Percentiles rank a stretch among this genome's conserved stretches.
phyloP scores from a whole-genome alignment of 1,284 basidiomycete genomes.

The Hemileia vastatrix region DNA sequence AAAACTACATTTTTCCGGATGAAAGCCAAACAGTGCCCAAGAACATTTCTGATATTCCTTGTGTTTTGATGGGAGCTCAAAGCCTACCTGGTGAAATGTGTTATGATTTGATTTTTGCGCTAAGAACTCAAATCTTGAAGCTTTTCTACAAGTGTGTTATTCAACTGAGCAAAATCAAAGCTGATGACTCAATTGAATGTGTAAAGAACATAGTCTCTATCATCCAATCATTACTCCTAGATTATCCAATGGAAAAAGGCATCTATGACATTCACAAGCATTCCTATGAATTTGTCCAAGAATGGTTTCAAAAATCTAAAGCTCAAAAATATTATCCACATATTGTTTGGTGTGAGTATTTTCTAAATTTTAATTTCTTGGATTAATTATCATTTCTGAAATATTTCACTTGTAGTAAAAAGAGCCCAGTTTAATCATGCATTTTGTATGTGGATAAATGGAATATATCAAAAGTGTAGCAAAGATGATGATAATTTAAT shows the following conservation, averaged over 20 bases:
- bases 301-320: conserved; percentile 36
- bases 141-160: too few species aligned
- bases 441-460: conserved; percentile 6
- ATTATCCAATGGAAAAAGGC: conserved; percentile 58
- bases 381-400: too few species aligned
- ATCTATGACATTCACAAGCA: conserved; percentile 40
- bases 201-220: conserved; percentile 55
- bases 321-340: conserved; percentile 63
- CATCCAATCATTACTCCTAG: conserved; percentile 63
- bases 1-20: too few species aligned
- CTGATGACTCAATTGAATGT: conserved; percentile 91
- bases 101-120: too few species aligned
- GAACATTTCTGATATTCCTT: too few species aligned
- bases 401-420: too few species aligned
- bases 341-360: conserved; percentile 53
- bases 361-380: too few species aligned
- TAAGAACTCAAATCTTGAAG: too few species aligned
- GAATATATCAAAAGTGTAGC: not conserved
- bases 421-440: conserved; percentile 18
- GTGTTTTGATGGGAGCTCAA: too few species aligned
- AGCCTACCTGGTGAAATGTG: too few species aligned
- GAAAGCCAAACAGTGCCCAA: too few species aligned
- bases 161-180: too few species aligned
- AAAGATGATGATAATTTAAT: conserved; percentile 15
- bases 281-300: conserved; percentile 16